Conservation (phyloP, 345 rosid genomes). For the Eutrema heterophyllum region DNA sequence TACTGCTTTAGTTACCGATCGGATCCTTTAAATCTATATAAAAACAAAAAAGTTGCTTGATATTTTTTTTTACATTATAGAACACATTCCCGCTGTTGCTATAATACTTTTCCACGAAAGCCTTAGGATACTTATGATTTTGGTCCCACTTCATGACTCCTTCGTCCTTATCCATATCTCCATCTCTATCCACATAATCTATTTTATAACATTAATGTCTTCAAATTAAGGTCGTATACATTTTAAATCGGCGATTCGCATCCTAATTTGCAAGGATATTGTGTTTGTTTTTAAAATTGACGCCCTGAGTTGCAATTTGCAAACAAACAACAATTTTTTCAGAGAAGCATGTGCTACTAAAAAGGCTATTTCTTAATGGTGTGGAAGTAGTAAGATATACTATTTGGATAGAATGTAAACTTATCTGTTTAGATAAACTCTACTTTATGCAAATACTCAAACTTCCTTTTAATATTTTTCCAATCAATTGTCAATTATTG, state of each 20-base stretch:
- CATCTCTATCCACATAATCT: background rate
- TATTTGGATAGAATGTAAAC: background rate
- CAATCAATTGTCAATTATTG: background rate
- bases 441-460: background rate
- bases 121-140: background rate
- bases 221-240: background rate
- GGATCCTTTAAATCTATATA: too few relatives aligned
- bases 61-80: background rate
- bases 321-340: background rate
- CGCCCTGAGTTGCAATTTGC: background rate
- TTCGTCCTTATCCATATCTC: constrained; percentile 14
- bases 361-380: background rate
- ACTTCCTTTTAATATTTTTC: background rate
- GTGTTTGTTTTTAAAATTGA: background rate
- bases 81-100: background rate
- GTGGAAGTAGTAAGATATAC: background rate
- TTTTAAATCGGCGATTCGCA: background rate
- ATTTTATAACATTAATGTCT: too few relatives aligned
- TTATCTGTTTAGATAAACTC: background rate
- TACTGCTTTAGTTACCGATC: too few relatives aligned
- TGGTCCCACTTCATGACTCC: constrained; percentile 12
- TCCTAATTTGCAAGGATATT: background rate
- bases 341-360: background rate
- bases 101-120: constrained; percentile 12
- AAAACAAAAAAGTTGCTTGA: too few relatives aligned